Conservation (phyloP, 768 basidiomycete species). For the Amanita molliuscula region DNA sequence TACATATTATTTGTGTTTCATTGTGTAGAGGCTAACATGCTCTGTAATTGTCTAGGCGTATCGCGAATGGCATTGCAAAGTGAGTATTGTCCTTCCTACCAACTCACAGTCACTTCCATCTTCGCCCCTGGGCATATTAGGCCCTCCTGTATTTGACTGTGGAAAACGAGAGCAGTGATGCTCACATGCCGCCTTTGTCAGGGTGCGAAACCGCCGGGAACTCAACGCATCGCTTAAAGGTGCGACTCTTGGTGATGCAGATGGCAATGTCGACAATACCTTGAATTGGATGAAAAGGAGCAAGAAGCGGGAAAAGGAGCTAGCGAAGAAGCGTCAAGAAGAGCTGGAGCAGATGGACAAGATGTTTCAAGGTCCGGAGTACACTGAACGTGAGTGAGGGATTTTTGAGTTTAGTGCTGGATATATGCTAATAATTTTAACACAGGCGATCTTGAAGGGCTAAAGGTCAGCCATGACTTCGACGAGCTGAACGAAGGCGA, state of each 20-base stretch:
- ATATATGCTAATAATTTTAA: background rate
- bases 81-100: constrained; percentile 41
- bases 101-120: constrained; percentile 37
- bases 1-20: constrained; percentile 28
- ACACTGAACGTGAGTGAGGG: constrained; percentile 68
- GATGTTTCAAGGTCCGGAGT: constrained; percentile 57
- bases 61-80: constrained; percentile 77
- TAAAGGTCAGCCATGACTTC: constrained; percentile 95
- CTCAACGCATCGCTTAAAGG: constrained; percentile 90
- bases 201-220: constrained; percentile 90
- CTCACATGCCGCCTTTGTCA: constrained; percentile 42
- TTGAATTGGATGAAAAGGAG: constrained; percentile 85
- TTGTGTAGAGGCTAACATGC: constrained; percentile 14
- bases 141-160: constrained; percentile 18
- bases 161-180: constrained; percentile 19
- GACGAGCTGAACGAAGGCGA: constrained; percentile 90
- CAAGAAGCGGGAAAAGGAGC: constrained; percentile 86
- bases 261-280: constrained; percentile 67
- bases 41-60: constrained; percentile 37
- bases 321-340: constrained; percentile 71
- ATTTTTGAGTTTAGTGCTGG: background rate
- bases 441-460: constrained; percentile 79
- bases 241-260: constrained; percentile 82
- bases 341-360: constrained; percentile 84
- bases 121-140: constrained; percentile 28